Percentiles rank a stretch among this genome's conserved stretches.
phyloP scores from a whole-genome alignment of 305 asterid genomes.

The Lippia alba region DNA sequence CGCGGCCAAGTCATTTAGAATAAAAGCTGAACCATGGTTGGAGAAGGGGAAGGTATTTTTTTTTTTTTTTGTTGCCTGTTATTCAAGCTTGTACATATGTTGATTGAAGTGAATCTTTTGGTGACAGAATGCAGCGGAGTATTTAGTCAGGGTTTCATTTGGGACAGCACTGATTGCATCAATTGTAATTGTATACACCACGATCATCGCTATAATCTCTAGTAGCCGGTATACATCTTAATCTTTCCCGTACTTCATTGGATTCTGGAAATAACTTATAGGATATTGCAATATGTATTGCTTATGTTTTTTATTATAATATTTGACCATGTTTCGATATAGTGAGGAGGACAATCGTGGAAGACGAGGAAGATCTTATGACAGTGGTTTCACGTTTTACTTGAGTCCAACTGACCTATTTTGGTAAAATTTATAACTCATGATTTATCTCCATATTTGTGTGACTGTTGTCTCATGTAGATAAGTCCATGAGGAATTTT shows the following conservation, averaged over 20 bases:
- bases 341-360: conserved; percentile 85
- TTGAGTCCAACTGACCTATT: conserved; percentile 68
- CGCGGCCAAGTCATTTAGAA: conserved; percentile 78
- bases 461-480: conserved; percentile 19
- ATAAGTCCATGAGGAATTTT: conserved; percentile 16
- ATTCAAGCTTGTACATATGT: conserved; percentile 12
- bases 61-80: conserved; percentile 8
- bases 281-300: conserved; percentile 21
- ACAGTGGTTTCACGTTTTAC: conserved; percentile 56
- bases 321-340: conserved; percentile 33
- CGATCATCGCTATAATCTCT: conserved; percentile 77
- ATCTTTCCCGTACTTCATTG: conserved; percentile 20
- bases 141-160: conserved; percentile 84
- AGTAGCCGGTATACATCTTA: conserved; percentile 72
- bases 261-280: conserved; percentile 15
- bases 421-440: conserved; percentile 54
- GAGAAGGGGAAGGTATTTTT: conserved; percentile 85
- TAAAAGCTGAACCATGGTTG: conserved; percentile 74
- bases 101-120: conserved; percentile 32
- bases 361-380: conserved; percentile 71
- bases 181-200: conserved; percentile 76
- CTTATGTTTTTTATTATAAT: conserved; percentile 15
- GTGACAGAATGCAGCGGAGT: conserved; percentile 84
- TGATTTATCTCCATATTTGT: conserved; percentile 22
- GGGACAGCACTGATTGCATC: conserved; percentile 96